Conservation (phyloP, 371 early-diverging fungal genomes). For the Mucor circinelloides region DNA sequence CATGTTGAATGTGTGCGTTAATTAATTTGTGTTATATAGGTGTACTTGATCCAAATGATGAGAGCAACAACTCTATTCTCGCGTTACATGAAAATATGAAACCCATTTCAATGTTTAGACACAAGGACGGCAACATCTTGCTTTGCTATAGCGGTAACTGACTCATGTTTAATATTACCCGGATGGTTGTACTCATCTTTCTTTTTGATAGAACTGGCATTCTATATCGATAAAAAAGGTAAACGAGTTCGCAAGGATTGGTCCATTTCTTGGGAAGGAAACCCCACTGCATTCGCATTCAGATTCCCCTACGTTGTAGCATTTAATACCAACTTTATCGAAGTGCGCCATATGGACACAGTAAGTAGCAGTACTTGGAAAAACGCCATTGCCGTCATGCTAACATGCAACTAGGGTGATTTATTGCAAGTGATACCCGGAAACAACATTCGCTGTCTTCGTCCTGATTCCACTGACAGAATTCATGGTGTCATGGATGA, state of each 20-base stretch:
- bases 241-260: conserved; percentile 72
- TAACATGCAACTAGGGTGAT: conserved; percentile 41
- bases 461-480: conserved; percentile 51
- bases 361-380: conserved; percentile 10
- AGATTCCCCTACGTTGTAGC: conserved; percentile 85
- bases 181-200: not conserved
- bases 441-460: conserved; percentile 61
- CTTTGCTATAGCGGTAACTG: conserved; percentile 80
- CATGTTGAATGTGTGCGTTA: not conserved
- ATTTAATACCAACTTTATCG: conserved; percentile 86
- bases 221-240: conserved; percentile 84
- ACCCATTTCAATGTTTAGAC: conserved; percentile 87
- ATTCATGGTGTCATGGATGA: conserved; percentile 63
- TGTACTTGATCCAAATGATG: conserved; percentile 52
- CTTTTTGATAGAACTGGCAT: conserved; percentile 71
- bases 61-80: conserved; percentile 31
- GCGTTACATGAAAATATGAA: conserved; percentile 38
- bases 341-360: conserved; percentile 83
- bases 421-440: conserved; percentile 68
- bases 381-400: not conserved
- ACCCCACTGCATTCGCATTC: conserved; percentile 75
- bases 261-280: conserved; percentile 79
- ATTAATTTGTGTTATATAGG: conserved; percentile 25
- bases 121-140: conserved; percentile 76
- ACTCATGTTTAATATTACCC: not conserved